Evolutionary conservation across 2,329 filamentous ascomycete genomes (phyloP).

Genomic region (Exophiala sp.): DNA sequence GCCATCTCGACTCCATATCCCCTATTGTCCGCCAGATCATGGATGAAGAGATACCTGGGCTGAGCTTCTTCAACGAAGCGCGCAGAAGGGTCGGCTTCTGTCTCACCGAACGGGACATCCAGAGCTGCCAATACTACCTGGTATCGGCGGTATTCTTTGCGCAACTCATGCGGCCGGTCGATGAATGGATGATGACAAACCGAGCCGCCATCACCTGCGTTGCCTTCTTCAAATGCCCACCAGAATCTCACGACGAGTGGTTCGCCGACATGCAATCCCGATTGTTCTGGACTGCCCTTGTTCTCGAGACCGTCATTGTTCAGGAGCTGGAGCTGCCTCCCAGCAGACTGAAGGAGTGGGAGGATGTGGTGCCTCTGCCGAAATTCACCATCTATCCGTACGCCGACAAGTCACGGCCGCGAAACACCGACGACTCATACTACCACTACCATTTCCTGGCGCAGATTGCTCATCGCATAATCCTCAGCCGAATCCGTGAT

Average conservation of each 20-base stretch:
- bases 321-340: slow-evolving; percentile 50
- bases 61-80: slow-evolving; percentile 52
- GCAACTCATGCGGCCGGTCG: slow-evolving; percentile 49
- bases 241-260: slow-evolving; percentile 46
- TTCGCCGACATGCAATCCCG: slow-evolving; percentile 52
- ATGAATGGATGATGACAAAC: slow-evolving; percentile 51
- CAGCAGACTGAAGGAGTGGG: slow-evolving; percentile 47
- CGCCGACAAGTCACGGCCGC: slow-evolving; percentile 33
- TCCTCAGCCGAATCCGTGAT: slow-evolving; percentile 45
- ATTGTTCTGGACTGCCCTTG: slow-evolving; percentile 51
- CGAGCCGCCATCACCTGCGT: slow-evolving; percentile 49
- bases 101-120: slow-evolving; percentile 47
- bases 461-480: slow-evolving; percentile 52
- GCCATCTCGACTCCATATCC: slow-evolving; percentile 25
- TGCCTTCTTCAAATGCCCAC: slow-evolving; percentile 31
- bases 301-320: slow-evolving; percentile 52
- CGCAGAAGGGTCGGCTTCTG: slow-evolving; percentile 49
- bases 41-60: slow-evolving; percentile 44
- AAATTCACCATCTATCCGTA: slow-evolving; percentile 47
- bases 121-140: slow-evolving; percentile 50
- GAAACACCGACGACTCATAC: slow-evolving; percentile 47
- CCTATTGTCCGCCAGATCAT: slow-evolving; percentile 37
- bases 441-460: slow-evolving; percentile 55
- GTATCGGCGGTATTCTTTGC: slow-evolving; percentile 49
- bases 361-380: slow-evolving; percentile 49